These are phyloP conservation scores for Cryphonectria nitschkei DNA, from an alignment of 2,329 filamentous ascomycete genomes.

Conservation along the genomic window DNA sequence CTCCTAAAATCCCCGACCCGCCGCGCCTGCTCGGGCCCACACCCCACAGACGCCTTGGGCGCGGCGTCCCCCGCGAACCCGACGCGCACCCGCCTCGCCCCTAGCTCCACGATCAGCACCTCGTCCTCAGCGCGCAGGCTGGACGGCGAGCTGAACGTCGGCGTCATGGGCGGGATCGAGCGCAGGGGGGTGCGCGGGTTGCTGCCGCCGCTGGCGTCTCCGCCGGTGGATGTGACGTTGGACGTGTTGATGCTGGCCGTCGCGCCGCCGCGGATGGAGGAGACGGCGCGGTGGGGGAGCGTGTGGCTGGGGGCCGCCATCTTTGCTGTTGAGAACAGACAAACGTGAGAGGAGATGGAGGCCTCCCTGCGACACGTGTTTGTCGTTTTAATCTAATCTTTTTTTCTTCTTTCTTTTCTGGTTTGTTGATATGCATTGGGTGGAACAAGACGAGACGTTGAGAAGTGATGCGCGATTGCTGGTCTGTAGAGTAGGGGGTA, in stretches of 20 bases:
- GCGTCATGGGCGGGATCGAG: slow-evolving; percentile 54
- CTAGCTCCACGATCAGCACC: slow-evolving; percentile 79
- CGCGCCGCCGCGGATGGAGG: slow-evolving; percentile 55
- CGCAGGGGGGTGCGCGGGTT: slow-evolving; percentile 66
- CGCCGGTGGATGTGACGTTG: background rate
- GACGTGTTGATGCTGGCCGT: slow-evolving; percentile 25
- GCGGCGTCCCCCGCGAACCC: slow-evolving; percentile 85
- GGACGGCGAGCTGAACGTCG: slow-evolving; percentile 62
- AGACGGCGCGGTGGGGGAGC: slow-evolving; percentile 61
- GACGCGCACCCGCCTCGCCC: slow-evolving; percentile 75
- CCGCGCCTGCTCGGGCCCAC: slow-evolving; percentile 75
- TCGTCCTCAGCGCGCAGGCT: slow-evolving; percentile 79
- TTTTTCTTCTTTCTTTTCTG: too few species aligned
- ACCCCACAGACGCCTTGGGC: slow-evolving; percentile 72
- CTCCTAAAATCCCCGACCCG: slow-evolving; percentile 80
- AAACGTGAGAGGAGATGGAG: background rate
- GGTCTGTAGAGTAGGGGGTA: background rate
- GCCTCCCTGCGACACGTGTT: background rate
- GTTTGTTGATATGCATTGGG: background rate
- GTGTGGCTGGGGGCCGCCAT: slow-evolving; percentile 52
- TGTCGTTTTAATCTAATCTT: too few species aligned
- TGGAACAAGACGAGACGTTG: background rate
- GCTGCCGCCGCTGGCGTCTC: slow-evolving; percentile 27
- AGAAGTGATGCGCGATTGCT: background rate
- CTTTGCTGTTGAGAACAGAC: background rate